A percentile compares a stretch with the other conserved stretches of the same genome.
Conservation (phyloP, 768 basidiomycete species). For the Vararia minispora region DNA sequence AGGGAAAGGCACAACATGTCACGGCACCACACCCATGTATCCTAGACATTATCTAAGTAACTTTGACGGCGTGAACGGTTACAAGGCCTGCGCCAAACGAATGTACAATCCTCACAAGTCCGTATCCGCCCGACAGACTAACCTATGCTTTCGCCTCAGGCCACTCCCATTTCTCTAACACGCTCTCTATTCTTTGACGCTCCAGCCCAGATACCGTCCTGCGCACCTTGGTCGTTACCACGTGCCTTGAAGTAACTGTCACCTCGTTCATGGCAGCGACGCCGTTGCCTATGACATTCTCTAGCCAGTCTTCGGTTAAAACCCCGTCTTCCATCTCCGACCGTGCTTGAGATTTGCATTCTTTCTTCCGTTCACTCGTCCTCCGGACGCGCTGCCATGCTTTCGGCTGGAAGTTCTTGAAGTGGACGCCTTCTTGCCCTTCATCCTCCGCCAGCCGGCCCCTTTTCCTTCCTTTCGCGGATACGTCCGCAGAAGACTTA, state of each 20-base stretch:
- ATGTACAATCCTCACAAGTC: too few species aligned
- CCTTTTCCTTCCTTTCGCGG: conserved; percentile 29
- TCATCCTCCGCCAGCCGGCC: conserved; percentile 15
- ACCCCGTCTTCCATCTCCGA: conserved; percentile 26
- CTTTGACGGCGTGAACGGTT: too few species aligned
- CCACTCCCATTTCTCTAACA: conserved; percentile 63
- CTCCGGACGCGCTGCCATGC: conserved; percentile 48
- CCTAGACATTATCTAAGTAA: too few species aligned
- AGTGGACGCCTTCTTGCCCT: conserved; percentile 21
- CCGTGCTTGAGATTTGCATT: conserved; percentile 25
- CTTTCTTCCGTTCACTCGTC: conserved; percentile 30
- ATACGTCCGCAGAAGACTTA: conserved; percentile 25
- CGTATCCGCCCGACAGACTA: too few species aligned
- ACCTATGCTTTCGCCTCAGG: conserved; percentile 10
- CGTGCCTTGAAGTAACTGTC: conserved; percentile 33
- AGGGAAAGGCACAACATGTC: too few species aligned
- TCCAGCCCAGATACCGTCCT: conserved; percentile 47
- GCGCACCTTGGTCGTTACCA: conserved; percentile 48
- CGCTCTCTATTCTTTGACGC: conserved; percentile 60
- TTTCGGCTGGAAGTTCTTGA: conserved; percentile 61
- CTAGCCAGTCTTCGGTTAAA: conserved; percentile 29
- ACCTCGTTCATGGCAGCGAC: conserved; percentile 18
- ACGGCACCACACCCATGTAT: too few species aligned
- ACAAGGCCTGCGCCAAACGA: too few species aligned
- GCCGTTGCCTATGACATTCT: conserved; percentile 12